These are phyloP conservation scores for Strobilomyces dryophilus DNA, from an alignment of 768 basidiomycete species.

Conservation along the genomic window DNA sequence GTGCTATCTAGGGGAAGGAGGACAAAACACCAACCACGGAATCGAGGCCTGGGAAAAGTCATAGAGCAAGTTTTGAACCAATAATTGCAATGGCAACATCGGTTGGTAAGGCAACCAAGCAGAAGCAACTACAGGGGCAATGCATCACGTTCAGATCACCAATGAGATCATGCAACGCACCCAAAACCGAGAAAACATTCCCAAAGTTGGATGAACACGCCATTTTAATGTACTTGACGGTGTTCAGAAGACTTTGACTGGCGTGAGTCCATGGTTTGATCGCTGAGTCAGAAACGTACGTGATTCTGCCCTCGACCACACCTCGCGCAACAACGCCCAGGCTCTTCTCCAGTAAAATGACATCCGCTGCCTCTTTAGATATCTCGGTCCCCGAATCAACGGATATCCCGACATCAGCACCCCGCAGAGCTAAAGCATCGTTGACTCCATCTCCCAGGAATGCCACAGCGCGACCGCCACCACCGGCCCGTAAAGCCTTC, in stretches of 20 bases:
- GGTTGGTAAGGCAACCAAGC: constrained; percentile 37
- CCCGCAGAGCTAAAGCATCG: constrained; percentile 30
- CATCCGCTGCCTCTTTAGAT: constrained; percentile 36
- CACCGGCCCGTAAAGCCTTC: constrained; percentile 26
- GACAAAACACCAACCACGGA: constrained; percentile 25
- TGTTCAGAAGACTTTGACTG: constrained; percentile 30
- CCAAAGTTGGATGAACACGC: constrained; percentile 36
- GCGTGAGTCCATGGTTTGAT: constrained; percentile 6
- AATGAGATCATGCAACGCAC: constrained; percentile 11
- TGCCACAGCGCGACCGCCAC: constrained; percentile 27
- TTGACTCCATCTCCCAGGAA: constrained; percentile 32
- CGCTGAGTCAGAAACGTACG: constrained; percentile 17
- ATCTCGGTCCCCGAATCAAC: constrained; percentile 34
- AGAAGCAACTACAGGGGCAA: constrained; percentile 26
- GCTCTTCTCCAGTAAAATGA: constrained; percentile 35
- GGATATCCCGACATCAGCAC: constrained; percentile 32
- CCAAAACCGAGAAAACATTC: constrained; percentile 31
- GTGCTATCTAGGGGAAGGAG: neutral
- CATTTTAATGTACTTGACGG: constrained; percentile 37
- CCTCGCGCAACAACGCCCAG: constrained; percentile 32
- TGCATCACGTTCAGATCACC: neutral
- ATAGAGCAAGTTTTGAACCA: constrained; percentile 32
- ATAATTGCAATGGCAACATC: constrained; percentile 32
- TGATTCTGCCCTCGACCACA: constrained; percentile 31
- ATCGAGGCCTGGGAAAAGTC: constrained; percentile 37